Evolutionary conservation across 2,329 filamentous ascomycete genomes (phyloP).

Genomic region (Phyllosticta citribraziliensis): DNA sequence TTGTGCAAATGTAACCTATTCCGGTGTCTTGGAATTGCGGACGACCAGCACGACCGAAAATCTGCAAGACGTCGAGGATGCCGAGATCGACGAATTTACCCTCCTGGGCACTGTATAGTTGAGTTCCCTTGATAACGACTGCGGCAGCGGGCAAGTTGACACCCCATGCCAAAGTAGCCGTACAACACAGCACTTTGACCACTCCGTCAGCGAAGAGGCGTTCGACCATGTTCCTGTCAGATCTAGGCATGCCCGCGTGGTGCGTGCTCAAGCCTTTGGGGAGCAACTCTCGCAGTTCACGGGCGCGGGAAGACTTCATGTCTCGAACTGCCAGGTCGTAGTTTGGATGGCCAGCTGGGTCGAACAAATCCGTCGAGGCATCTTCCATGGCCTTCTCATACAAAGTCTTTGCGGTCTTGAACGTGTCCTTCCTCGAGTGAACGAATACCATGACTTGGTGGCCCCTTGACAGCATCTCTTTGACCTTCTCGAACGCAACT

Average conservation of each 20-base stretch:
- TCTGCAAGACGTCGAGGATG: constrained; percentile 93
- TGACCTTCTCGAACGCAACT: constrained; percentile 86
- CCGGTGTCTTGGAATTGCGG: constrained; percentile 96
- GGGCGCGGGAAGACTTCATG: constrained; percentile 74
- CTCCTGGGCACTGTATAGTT: constrained; percentile 91
- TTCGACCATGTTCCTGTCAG: constrained; percentile 93
- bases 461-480: constrained; percentile 80
- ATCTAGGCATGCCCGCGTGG: constrained; percentile 91
- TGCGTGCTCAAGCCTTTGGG: constrained; percentile 90
- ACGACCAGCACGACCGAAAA: constrained; percentile 94
- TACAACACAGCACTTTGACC: constrained; percentile 97
- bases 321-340: constrained; percentile 75
- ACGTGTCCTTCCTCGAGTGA: constrained; percentile 89
- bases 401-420: constrained; percentile 75
- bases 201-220: constrained; percentile 82
- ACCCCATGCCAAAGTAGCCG: constrained; percentile 94
- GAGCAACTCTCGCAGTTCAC: constrained; percentile 80
- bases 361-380: constrained; percentile 69
- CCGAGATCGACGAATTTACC: constrained; percentile 95
- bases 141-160: constrained; percentile 95
- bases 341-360: constrained; percentile 65
- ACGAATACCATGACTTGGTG: constrained; percentile 99
- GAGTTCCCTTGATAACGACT: constrained; percentile 95
- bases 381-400: constrained; percentile 80
- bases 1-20: constrained; percentile 97